Evolutionary conservation across 768 basidiomycete genomes (phyloP).

Genomic region (Cyathus striatus): DNA sequence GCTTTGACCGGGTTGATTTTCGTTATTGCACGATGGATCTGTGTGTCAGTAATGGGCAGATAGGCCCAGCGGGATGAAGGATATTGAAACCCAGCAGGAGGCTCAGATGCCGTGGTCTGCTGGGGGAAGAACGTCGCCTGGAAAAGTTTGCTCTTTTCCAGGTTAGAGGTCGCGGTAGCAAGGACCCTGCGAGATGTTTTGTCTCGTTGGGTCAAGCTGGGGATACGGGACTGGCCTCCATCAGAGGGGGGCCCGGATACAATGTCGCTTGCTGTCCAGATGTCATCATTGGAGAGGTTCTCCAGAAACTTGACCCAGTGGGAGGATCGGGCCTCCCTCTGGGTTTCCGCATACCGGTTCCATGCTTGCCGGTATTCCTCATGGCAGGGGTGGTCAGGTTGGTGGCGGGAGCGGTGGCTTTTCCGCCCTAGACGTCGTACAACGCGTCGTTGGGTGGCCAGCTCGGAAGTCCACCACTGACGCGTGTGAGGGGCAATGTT

Average conservation of each 20-base stretch:
- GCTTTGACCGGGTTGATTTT: slow-evolving; percentile 28
- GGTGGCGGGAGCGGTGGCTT: background rate
- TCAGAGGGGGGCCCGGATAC: slow-evolving; percentile 9
- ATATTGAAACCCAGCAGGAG: slow-evolving; percentile 11
- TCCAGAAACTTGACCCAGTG: slow-evolving; percentile 24
- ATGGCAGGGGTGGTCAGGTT: background rate
- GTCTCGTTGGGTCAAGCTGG: slow-evolving; percentile 7
- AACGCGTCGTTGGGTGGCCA: background rate
- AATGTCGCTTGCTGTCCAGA: slow-evolving; percentile 17
- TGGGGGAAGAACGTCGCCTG: slow-evolving; percentile 17
- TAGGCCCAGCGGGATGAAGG: slow-evolving; percentile 3
- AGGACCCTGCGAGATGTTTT: background rate
- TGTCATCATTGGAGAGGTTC: background rate
- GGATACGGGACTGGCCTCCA: slow-evolving; percentile 16
- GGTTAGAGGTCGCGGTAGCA: slow-evolving; percentile 7
- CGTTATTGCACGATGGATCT: slow-evolving; percentile 16
- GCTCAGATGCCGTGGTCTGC: slow-evolving; percentile 1
- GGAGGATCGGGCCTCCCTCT: slow-evolving; percentile 11
- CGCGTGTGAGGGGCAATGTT: background rate
- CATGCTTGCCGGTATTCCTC: background rate
- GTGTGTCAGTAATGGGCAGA: slow-evolving; percentile 14
- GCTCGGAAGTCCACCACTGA: background rate
- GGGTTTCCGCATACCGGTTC: slow-evolving; percentile 10
- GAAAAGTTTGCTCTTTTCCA: slow-evolving; percentile 8
- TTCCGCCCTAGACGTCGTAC: background rate